phyloP scores from a whole-genome alignment of 169 alveolate species.

The Eimeria zaria region DNA sequence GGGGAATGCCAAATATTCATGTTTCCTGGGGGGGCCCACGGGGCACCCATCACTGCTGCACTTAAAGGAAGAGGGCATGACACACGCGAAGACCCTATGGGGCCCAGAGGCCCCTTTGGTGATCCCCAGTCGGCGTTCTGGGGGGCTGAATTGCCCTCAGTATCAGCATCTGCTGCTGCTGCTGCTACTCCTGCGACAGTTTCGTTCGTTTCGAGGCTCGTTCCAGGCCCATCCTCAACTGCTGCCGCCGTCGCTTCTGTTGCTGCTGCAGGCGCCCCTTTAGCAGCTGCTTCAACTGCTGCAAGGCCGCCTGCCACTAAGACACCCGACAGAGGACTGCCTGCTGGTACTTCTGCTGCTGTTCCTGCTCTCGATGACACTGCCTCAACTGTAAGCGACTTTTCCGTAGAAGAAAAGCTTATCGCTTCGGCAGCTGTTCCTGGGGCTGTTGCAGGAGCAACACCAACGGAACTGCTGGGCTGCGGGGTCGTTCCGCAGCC shows the following conservation, averaged over 20 bases:
- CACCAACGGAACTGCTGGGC: neutral
- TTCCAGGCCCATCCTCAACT: neutral
- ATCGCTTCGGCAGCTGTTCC: constrained; percentile 3
- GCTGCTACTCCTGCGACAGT: neutral
- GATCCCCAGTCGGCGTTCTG: neutral
- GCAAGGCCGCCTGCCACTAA: neutral
- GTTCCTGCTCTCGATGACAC: neutral
- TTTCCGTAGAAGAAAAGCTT: neutral
- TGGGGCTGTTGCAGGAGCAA: constrained; percentile 20
- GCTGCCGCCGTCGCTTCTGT: neutral
- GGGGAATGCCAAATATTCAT: constrained; percentile 42
- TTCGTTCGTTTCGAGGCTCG: neutral
- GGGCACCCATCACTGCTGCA: constrained; percentile 39
- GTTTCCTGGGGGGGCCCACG: neutral
- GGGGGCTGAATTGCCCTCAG: neutral
- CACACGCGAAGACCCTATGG: constrained; percentile 21
- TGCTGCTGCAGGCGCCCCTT: neutral
- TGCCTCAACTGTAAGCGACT: neutral
- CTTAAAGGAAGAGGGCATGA: constrained; percentile 65
- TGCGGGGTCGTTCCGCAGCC: neutral
- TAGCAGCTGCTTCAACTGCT: neutral
- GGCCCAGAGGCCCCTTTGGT: neutral
- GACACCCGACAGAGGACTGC: neutral
- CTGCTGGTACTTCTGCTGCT: neutral
- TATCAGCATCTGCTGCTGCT: constrained; percentile 7